Percentiles rank a stretch among this genome's conserved stretches.
These are phyloP conservation scores for Didymella segeticola DNA, from an alignment of 2,329 filamentous ascomycete species.

Conservation along the genomic window DNA sequence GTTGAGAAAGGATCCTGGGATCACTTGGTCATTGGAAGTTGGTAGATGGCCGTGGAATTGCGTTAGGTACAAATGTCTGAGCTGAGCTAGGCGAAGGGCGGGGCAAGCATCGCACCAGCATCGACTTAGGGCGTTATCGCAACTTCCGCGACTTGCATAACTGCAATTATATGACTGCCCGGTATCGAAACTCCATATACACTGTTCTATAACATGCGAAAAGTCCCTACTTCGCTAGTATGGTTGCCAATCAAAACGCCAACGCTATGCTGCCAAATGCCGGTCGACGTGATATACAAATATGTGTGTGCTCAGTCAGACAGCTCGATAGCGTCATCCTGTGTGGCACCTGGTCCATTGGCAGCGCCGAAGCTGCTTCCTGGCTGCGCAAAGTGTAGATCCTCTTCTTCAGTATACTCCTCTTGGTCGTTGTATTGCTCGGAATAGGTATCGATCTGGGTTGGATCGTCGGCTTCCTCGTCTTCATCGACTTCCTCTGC, in stretches of 20 bases:
- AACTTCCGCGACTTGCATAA: not conserved
- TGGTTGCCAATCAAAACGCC: slow-evolving; percentile 4
- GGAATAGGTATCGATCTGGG: slow-evolving; percentile 7
- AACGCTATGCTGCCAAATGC: slow-evolving; percentile 11
- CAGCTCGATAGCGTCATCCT: slow-evolving; percentile 46
- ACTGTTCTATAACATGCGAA: not conserved
- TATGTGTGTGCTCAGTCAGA: slow-evolving; percentile 30
- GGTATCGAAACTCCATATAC: not conserved
- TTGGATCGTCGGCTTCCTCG: slow-evolving; percentile 7
- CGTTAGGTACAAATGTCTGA: too few species aligned
- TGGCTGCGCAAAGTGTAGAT: slow-evolving; percentile 10
- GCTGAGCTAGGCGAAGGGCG: not conserved
- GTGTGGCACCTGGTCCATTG: slow-evolving; percentile 31
- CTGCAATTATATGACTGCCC: not conserved
- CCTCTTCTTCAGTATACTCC: slow-evolving; percentile 18
- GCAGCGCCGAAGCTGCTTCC: slow-evolving; percentile 1
- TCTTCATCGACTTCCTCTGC: slow-evolving; percentile 8
- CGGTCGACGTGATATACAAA: not conserved
- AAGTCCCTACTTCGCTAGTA: not conserved
- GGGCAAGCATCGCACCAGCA: not conserved
- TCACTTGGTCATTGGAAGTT: too few species aligned
- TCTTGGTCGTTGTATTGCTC: slow-evolving; percentile 23
- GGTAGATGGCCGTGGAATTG: too few species aligned
- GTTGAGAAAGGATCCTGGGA: too few species aligned
- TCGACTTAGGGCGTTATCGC: not conserved